Evolutionary conservation across 1,284 basidiomycete species (phyloP).

Genomic region (Papiliotrema laurentii): DNA sequence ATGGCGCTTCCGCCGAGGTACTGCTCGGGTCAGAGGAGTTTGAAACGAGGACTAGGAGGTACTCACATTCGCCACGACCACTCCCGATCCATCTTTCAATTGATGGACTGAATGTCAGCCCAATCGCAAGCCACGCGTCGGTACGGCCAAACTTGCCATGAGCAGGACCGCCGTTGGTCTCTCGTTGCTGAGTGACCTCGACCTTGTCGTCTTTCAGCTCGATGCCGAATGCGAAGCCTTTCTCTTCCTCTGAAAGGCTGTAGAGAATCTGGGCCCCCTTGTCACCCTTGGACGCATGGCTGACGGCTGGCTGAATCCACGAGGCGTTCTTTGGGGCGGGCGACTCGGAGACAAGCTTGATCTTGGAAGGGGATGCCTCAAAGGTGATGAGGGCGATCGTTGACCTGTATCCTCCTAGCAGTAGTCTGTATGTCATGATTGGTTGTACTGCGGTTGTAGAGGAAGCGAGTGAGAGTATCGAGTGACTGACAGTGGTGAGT

Average conservation of each 20-base stretch:
- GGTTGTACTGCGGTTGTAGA: too few relatives aligned
- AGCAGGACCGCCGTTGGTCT: conserved; percentile 32
- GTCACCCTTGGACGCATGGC: background rate
- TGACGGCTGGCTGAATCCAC: conserved; percentile 33
- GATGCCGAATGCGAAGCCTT: conserved; percentile 25
- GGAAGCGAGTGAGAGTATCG: too few relatives aligned
- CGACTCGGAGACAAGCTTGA: conserved; percentile 26
- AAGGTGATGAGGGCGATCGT: conserved; percentile 31
- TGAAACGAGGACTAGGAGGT: background rate
- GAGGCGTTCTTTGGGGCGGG: conserved; percentile 29
- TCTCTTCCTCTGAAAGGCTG: conserved; percentile 34
- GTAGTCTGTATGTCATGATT: conserved; percentile 23
- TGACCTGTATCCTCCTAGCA: conserved; percentile 37
- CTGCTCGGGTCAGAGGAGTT: conserved; percentile 2
- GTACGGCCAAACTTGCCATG: conserved; percentile 24
- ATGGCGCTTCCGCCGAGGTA: conserved; percentile 35
- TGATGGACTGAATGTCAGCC: conserved; percentile 25
- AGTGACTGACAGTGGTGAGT: too few relatives aligned
- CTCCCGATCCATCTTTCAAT: conserved; percentile 40
- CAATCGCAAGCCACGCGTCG: background rate
- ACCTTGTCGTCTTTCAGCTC: conserved; percentile 22
- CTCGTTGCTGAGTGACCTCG: conserved; percentile 24
- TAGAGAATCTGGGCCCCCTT: conserved; percentile 22
- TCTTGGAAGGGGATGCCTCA: conserved; percentile 23
- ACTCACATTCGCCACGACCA: conserved; percentile 40